phyloP scores from a whole-genome alignment of 805 yeast genomes.

The Hanseniaspora valbyensis region DNA sequence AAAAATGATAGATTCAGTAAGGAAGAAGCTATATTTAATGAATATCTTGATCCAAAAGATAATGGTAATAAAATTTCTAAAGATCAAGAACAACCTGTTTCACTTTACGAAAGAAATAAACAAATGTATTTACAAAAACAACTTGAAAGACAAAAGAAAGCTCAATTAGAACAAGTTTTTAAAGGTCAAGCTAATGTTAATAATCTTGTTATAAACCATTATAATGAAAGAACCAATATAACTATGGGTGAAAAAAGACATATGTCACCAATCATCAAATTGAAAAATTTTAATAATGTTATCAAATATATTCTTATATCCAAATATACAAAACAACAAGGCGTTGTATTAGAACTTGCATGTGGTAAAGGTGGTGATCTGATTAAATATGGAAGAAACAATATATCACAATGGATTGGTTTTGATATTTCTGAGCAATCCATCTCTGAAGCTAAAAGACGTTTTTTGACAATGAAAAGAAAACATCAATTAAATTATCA shows the following conservation, averaged over 20 bases:
- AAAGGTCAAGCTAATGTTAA: slow-evolving; percentile 38
- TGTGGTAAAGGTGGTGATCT: slow-evolving; percentile 99
- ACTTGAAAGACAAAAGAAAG: slow-evolving; percentile 29
- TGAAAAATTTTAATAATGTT: slow-evolving; percentile 83
- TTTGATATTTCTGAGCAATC: slow-evolving; percentile 86
- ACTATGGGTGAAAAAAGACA: slow-evolving; percentile 53
- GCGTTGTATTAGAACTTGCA: slow-evolving; percentile 70
- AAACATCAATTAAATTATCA: slow-evolving; percentile 45
- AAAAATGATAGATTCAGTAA: neutral
- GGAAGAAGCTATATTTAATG: slow-evolving; percentile 6
- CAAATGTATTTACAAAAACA: slow-evolving; percentile 18
- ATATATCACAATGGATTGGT: slow-evolving; percentile 70
- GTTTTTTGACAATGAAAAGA: slow-evolving; percentile 49
- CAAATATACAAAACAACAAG: slow-evolving; percentile 46
- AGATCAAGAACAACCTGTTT: slow-evolving; percentile 24
- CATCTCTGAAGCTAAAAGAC: slow-evolving; percentile 66
- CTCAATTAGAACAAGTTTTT: slow-evolving; percentile 30
- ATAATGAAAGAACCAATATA: slow-evolving; percentile 69
- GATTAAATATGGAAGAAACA: slow-evolving; percentile 71
- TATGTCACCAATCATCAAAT: slow-evolving; percentile 70
- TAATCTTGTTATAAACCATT: slow-evolving; percentile 67
- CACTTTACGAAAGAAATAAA: slow-evolving; percentile 27
- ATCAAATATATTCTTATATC: slow-evolving; percentile 77
- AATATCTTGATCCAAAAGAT: neutral
- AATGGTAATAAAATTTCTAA: slow-evolving; percentile 1